phyloP scores from a whole-genome alignment of 1,139 yeast species.

The Pichia terricola region DNA sequence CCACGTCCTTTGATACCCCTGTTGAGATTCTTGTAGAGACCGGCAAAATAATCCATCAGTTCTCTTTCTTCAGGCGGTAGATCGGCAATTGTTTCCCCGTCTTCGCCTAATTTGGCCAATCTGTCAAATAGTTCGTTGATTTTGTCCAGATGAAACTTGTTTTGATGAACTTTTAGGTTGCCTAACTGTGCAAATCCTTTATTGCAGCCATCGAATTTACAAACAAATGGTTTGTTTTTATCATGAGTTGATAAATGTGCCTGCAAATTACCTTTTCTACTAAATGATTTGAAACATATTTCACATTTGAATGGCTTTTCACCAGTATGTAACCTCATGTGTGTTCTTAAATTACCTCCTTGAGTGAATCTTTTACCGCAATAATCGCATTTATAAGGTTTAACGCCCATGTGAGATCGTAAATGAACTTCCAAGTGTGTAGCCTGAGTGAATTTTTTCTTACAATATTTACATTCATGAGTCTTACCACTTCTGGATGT shows the following conservation, averaged over 20 bases:
- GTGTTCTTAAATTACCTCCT: conserved; percentile 87
- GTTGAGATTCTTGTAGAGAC: conserved; percentile 76
- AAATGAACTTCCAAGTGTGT: conserved; percentile 76
- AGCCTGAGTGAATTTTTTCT: conserved; percentile 60
- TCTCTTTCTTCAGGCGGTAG: conserved; percentile 58
- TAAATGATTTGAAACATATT: conserved; percentile 62
- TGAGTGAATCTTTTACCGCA: conserved; percentile 83
- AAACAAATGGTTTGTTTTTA: conserved; percentile 66
- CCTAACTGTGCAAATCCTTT: conserved; percentile 89
- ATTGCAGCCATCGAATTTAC: conserved; percentile 73
- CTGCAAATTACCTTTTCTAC: conserved; percentile 82
- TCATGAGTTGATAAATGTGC: conserved; percentile 80
- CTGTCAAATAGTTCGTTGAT: conserved; percentile 54
- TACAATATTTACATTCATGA: conserved; percentile 64
- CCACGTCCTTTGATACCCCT: conserved; percentile 91
- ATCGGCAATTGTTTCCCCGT: conserved; percentile 33
- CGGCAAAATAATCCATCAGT: conserved; percentile 65
- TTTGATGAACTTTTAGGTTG: conserved; percentile 88
- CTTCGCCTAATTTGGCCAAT: conserved; percentile 45
- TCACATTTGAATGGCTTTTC: conserved; percentile 80
- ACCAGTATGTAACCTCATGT: conserved; percentile 81
- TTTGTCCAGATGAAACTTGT: conserved; percentile 71
- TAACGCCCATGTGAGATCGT: conserved; percentile 67
- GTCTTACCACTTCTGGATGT: conserved; percentile 38
- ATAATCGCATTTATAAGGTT: conserved; percentile 70